Conservation (phyloP, 2,329 filamentous ascomycete species). For the Ophiostoma tasmaniense region DNA sequence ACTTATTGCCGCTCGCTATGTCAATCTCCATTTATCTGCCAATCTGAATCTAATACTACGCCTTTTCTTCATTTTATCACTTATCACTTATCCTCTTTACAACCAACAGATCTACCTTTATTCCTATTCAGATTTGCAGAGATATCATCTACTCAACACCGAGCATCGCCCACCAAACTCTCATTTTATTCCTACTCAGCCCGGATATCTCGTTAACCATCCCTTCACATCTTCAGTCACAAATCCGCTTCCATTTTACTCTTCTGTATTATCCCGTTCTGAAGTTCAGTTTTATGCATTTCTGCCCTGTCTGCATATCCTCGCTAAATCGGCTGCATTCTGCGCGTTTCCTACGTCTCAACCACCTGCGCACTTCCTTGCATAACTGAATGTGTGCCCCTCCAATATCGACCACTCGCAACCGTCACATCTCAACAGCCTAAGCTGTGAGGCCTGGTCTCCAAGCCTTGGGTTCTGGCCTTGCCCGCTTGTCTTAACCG, state of each 20-base stretch:
- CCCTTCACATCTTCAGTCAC: not conserved
- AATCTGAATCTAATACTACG: not conserved
- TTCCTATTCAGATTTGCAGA: not conserved
- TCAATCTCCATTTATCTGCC: not conserved
- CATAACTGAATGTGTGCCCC: not conserved
- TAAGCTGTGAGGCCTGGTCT: not conserved
- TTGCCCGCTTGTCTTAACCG: not conserved
- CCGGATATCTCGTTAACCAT: not conserved
- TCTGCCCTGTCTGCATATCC: not conserved
- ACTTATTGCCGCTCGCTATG: not conserved
- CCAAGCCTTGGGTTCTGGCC: too few relatives aligned
- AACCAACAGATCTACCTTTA: not conserved
- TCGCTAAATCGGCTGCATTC: not conserved
- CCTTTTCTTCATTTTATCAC: not conserved
- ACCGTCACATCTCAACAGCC: not conserved
- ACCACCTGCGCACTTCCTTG: not conserved
- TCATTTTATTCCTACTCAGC: not conserved
- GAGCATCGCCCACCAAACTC: not conserved
- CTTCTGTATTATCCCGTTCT: not conserved
- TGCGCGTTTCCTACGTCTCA: not conserved
- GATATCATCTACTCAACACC: not conserved
- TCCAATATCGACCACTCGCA: not conserved
- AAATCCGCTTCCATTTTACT: not conserved
- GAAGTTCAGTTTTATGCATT: too few relatives aligned
- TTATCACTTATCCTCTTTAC: conserved; percentile 1